A percentile compares a stretch with the other conserved stretches of the same genome.
Conservation (phyloP, 495 filamentous ascomycete genomes). For the Penicillium antarcticum region DNA sequence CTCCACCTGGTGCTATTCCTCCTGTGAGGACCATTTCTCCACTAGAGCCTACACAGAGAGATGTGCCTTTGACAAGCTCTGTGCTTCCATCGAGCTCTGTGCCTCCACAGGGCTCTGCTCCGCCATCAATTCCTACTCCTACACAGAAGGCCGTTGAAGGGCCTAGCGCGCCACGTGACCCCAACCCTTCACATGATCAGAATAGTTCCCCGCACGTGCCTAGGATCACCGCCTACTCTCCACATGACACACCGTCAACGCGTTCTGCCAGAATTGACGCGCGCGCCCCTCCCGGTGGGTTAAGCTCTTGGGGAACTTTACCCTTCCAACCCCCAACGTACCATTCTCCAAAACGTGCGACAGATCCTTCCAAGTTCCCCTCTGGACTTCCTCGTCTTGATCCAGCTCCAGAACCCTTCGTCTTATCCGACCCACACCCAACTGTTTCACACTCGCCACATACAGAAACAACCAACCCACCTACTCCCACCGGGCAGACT, state of each 20-base stretch:
- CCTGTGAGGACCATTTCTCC: too few relatives aligned
- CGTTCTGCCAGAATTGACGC: constrained; percentile 1
- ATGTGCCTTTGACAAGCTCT: too few relatives aligned
- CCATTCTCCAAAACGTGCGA: background rate
- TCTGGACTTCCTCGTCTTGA: background rate
- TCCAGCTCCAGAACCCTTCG: background rate
- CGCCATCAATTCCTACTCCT: too few relatives aligned
- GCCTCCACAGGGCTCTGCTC: too few relatives aligned
- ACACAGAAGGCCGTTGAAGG: too few relatives aligned
- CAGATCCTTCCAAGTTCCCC: background rate
- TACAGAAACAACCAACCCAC: too few relatives aligned
- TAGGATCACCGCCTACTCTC: background rate
- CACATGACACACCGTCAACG: constrained; percentile 3
- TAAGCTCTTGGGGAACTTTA: background rate
- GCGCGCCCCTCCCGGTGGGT: background rate
- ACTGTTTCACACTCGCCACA: background rate
- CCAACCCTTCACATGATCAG: background rate
- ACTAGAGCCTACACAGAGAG: too few relatives aligned
- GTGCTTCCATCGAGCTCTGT: too few relatives aligned
- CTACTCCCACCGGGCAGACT: too few relatives aligned
- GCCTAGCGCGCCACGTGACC: constrained; percentile 9
- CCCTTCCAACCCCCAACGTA: constrained; percentile 5
- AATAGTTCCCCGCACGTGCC: background rate
- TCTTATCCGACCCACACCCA: background rate
- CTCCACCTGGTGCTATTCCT: too few relatives aligned